Percentiles rank a stretch among this genome's conserved stretches.
These are phyloP conservation scores for Leptographium radiaticola DNA, from an alignment of 2,329 filamentous ascomycete genomes.

Conservation along the genomic window DNA sequence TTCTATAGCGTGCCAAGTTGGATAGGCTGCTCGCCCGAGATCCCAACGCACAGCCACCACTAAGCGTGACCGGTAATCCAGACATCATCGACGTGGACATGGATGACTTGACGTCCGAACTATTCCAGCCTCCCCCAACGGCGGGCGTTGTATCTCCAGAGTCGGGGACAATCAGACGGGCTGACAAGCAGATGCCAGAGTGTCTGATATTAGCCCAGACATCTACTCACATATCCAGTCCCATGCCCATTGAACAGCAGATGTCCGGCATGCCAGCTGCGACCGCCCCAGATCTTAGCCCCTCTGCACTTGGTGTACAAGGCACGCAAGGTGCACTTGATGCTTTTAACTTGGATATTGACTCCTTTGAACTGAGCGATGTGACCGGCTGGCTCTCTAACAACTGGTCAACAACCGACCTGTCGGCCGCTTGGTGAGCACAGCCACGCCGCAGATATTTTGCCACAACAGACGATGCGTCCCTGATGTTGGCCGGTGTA, in stretches of 20 bases:
- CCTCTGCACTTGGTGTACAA: too few species aligned
- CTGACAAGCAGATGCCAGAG: background rate
- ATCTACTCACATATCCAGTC: background rate
- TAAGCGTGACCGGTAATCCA: constrained; percentile 11
- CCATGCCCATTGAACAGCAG: background rate
- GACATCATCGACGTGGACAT: constrained; percentile 10
- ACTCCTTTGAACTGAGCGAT: constrained; percentile 12
- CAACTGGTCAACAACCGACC: constrained; percentile 12
- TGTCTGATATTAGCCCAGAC: background rate
- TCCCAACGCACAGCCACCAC: constrained; percentile 20
- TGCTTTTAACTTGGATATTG: constrained; percentile 20
- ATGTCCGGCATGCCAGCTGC: background rate
- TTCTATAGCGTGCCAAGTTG: constrained; percentile 27
- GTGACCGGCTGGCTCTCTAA: constrained; percentile 12
- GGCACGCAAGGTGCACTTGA: constrained; percentile 13
- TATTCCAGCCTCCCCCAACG: constrained; percentile 3
- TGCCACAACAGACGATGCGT: too few species aligned
- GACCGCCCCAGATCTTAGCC: background rate
- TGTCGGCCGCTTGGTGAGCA: background rate
- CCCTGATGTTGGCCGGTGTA: too few species aligned
- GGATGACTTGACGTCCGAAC: constrained; percentile 8
- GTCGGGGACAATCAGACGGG: background rate
- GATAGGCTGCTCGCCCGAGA: constrained; percentile 37
- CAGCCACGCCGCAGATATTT: too few species aligned
- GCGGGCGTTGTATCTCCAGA: background rate